These are phyloP conservation scores for Suhomyces yuchorum DNA, from an alignment of 1,139 yeast genomes.

Conservation along the genomic window DNA sequence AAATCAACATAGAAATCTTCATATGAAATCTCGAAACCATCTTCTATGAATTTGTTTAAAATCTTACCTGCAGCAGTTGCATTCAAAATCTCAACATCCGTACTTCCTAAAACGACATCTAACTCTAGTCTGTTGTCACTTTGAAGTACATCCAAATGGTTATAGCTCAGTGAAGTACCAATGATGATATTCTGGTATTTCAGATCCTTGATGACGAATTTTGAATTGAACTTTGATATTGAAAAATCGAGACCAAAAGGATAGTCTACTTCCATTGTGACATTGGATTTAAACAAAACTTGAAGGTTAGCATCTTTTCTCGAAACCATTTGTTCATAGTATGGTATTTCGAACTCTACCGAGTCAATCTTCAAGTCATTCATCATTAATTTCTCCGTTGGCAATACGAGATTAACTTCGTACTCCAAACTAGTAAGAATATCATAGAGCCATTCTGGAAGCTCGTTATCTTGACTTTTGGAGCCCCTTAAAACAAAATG, in stretches of 20 bases:
- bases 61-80: constrained; percentile 20
- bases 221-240: constrained; percentile 20
- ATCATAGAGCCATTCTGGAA: constrained; percentile 33
- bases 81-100: constrained; percentile 19
- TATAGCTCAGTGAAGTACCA: constrained; percentile 18
- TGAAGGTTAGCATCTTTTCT: background rate
- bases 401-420: constrained; percentile 16
- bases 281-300: constrained; percentile 16
- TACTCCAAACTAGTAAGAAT: constrained; percentile 20
- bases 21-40: constrained; percentile 3
- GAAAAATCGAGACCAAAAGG: constrained; percentile 17
- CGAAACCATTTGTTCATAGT: background rate
- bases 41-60: constrained; percentile 17
- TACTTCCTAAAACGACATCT: constrained; percentile 13
- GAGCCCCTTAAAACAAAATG: constrained; percentile 25
- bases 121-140: constrained; percentile 12
- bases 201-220: constrained; percentile 15
- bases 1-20: constrained; percentile 19
- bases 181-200: constrained; percentile 12
- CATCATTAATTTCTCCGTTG: constrained; percentile 7
- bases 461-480: constrained; percentile 15
- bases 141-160: constrained; percentile 13
- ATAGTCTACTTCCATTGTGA: constrained; percentile 16
- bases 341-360: constrained; percentile 17
- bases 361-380: constrained; percentile 4